Conservation (phyloP, 495 filamentous ascomycete species). For the Hyaloscypha bicolor region DNA sequence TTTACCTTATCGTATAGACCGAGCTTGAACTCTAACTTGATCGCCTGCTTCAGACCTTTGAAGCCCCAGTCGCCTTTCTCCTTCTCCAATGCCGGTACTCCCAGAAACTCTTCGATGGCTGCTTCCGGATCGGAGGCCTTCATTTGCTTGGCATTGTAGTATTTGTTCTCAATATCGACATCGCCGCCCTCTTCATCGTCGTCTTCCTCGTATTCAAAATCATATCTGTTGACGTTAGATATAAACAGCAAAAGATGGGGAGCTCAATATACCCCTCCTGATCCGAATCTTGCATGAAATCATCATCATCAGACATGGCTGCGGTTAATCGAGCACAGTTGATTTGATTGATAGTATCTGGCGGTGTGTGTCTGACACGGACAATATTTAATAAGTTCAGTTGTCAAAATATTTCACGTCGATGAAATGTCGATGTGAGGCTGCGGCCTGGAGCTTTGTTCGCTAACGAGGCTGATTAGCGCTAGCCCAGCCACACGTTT, state of each 20-base stretch:
- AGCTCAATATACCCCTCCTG: slow-evolving; percentile 68
- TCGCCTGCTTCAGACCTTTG: slow-evolving; percentile 95
- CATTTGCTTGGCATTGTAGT: slow-evolving; percentile 98
- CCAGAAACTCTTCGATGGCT: slow-evolving; percentile 89
- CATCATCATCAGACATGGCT: slow-evolving; percentile 87
- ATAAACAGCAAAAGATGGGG: not conserved
- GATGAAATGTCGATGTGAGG: slow-evolving; percentile 22
- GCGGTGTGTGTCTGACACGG: not conserved
- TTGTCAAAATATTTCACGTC: not conserved
- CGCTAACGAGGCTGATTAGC: not conserved
- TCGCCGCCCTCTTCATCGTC: slow-evolving; percentile 87
- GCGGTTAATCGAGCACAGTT: not conserved
- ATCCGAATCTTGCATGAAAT: slow-evolving; percentile 98
- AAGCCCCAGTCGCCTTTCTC: slow-evolving; percentile 96
- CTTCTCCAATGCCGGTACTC: slow-evolving; percentile 77
- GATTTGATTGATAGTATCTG: not conserved
- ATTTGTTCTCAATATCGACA: slow-evolving; percentile 98
- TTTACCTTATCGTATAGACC: slow-evolving; percentile 79
- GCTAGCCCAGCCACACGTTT: not conserved
- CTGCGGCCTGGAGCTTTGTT: slow-evolving; percentile 24
- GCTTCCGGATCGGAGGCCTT: slow-evolving; percentile 85
- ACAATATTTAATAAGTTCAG: not conserved
- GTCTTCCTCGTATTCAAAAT: slow-evolving; percentile 94
- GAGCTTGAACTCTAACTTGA: slow-evolving; percentile 94
- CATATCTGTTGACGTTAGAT: slow-evolving; percentile 61